Conservation (phyloP, 805 yeast genomes). For the Candida vaughaniae region DNA sequence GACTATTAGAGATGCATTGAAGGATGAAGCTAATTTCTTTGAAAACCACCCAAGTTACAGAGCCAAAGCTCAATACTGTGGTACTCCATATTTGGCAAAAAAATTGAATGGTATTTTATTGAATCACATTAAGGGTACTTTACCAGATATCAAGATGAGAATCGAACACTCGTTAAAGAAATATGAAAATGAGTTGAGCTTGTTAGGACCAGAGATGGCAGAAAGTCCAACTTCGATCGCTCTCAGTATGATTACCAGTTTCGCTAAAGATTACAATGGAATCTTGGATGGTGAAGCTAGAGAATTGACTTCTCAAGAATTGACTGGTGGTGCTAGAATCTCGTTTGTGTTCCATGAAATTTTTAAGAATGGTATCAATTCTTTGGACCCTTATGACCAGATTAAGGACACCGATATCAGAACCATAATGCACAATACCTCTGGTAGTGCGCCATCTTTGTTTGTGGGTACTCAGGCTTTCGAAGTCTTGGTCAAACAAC, state of each 20-base stretch:
- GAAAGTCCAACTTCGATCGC: slow-evolving; percentile 90
- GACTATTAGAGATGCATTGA: slow-evolving; percentile 83
- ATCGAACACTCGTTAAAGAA: slow-evolving; percentile 82
- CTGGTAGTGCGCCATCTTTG: slow-evolving; percentile 93
- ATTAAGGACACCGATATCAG: slow-evolving; percentile 94
- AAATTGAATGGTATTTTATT: slow-evolving; percentile 83
- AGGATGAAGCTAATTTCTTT: slow-evolving; percentile 76
- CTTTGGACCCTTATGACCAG: slow-evolving; percentile 94
- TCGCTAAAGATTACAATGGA: slow-evolving; percentile 86
- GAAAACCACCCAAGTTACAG: slow-evolving; percentile 89
- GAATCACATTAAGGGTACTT: slow-evolving; percentile 68
- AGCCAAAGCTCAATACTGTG: slow-evolving; percentile 93
- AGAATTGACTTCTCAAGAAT: slow-evolving; percentile 84
- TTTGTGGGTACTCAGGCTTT: slow-evolving; percentile 98
- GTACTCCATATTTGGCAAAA: slow-evolving; percentile 96
- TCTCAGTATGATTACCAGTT: slow-evolving; percentile 86
- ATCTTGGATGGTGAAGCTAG: slow-evolving; percentile 90
- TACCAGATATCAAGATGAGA: slow-evolving; percentile 89
- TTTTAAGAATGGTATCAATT: slow-evolving; percentile 85
- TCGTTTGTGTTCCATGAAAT: slow-evolving; percentile 96
- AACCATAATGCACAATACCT: slow-evolving; percentile 94
- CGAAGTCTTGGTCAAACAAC: slow-evolving; percentile 93
- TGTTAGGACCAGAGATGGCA: slow-evolving; percentile 84
- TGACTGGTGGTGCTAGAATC: slow-evolving; percentile 97
- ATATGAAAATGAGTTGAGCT: slow-evolving; percentile 73